Evolutionary conservation across 495 filamentous ascomycete genomes (phyloP), one percentile per base, ranked within the genome.

Genomic region (Beverwykella pulmonaria): DNA sequence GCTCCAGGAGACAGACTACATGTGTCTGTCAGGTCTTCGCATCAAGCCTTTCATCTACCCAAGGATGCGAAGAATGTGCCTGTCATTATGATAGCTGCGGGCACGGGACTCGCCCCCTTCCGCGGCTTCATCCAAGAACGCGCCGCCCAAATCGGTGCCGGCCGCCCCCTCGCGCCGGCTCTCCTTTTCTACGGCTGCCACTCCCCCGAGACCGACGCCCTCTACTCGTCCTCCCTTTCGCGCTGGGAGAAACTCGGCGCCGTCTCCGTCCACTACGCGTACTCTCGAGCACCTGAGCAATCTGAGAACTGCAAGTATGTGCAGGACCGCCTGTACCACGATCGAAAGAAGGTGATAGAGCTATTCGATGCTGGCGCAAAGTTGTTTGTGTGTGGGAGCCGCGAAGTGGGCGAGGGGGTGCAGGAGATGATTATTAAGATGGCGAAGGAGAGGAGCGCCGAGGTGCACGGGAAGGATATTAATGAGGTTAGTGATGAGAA

Each of bases 11-110:
- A 90, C 53, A 81, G 78, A 55, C 75, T 90, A 0, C 84, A 86
- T 53, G 83, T 91, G 20, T 76, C 82, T 5, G 84, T 92, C 25
- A 80, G 82, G 36, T 67, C 80, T 0, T 82, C 78, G 0, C 80
- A 88, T 69, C 76, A 82, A 0, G 80, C 82, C 22, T 93, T 93
- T 82, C 87, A 88, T 59, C 83, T 89, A 0, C 68, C 65, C 27
- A 63, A 62, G 23, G 65, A 62, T 44, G 74, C 83, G 2, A 81
- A 82, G 49, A 82, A 78, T 41, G 87, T 83, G 0, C 90, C 90
- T 0, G 77, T 92, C 65, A 85, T 77, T 20, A 65, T 72, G 61
- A 47, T 74, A 48, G 64, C 67, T 6, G 71, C 73, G 2, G 73
- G 75, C 30, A 74, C 71, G 22, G 75, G 75, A 9, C 36, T 75